These are phyloP conservation scores for Spirogloea muscicola DNA, from an alignment of 139 green algal species.

Conservation along the genomic window DNA sequence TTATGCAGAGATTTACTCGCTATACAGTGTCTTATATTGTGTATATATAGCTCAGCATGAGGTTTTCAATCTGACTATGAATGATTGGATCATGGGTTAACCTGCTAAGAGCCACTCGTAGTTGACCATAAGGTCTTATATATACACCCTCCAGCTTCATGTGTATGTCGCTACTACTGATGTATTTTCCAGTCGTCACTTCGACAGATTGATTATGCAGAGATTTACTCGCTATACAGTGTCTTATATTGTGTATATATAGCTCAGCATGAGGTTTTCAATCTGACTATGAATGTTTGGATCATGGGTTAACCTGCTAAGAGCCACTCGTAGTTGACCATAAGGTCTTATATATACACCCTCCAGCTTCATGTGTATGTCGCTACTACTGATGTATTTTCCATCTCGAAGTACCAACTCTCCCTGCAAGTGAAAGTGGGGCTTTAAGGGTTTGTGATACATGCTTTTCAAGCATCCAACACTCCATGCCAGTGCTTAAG, in stretches of 20 bases:
- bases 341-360: constrained; percentile 46
- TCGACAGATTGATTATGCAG: background rate
- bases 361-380: constrained; percentile 55
- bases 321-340: constrained; percentile 31
- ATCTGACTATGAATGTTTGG: no score
- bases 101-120: no score
- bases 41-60: background rate
- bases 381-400: constrained; percentile 52
- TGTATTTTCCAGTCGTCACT: background rate
- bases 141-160: no score
- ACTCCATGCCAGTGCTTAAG: background rate
- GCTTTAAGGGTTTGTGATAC: background rate
- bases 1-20: no score
- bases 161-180: no score
- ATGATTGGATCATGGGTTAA: no score
- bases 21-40: background rate
- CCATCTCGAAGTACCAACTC: constrained; percentile 67
- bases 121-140: no score
- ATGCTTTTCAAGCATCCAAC: background rate
- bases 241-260: background rate
- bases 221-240: no score
- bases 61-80: background rate
- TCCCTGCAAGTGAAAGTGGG: constrained; percentile 43
- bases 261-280: background rate
- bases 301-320: constrained; percentile 43